Evolutionary conservation across 345 rosid species (phyloP), one percentile per base, ranked within the genome.

Genomic region (Gossypium sturtianum): DNA sequence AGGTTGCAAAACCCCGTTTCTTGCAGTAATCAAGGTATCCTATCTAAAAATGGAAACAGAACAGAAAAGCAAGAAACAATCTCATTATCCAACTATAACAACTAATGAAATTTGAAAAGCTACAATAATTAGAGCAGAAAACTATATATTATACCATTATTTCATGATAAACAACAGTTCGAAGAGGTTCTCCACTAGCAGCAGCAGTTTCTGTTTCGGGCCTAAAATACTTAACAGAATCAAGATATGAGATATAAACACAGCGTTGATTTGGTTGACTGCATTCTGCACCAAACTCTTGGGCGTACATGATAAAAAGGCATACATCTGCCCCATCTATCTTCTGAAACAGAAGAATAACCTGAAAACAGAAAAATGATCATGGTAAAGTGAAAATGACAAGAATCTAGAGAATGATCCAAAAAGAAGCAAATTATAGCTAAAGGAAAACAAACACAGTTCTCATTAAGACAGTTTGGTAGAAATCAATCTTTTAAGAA

Each of bases 1-100:
- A 86, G 71, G 90, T 89, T 11, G 93, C 83, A 84, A 95, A 95
- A 52, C 98, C 99, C 13, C 91, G 88, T 66, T 86, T 79, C 91
- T 90, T 95, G 83, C 97, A 91, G 74, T 91, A 87, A 72, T 95
- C 96, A 49, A 95, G 97, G 85, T 95, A 95, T 52, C 97, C 99
- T 74, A 91, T 89, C 98, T 93, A 79, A 78, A 3, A 56, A 52
- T 2, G 23, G 34, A 38, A 27, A 43, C 3, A 45, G 7, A 54
- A 70, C 7, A 63, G 81, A 66, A 77, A 43, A 74, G 19, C 52
- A 79, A 44, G 27, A 62, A 51, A 43, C 19, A 56, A 58, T 44
- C 58, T 71, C 72, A 48, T 19, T 23, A 48, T 57, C 4, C 23
- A 19, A 48, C 54, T 22, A 45, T 56, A 45, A 45, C 64, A 16